phyloP scores from a whole-genome alignment of 352 stramenopile genomes.

The Phytophthora citrophthora region DNA sequence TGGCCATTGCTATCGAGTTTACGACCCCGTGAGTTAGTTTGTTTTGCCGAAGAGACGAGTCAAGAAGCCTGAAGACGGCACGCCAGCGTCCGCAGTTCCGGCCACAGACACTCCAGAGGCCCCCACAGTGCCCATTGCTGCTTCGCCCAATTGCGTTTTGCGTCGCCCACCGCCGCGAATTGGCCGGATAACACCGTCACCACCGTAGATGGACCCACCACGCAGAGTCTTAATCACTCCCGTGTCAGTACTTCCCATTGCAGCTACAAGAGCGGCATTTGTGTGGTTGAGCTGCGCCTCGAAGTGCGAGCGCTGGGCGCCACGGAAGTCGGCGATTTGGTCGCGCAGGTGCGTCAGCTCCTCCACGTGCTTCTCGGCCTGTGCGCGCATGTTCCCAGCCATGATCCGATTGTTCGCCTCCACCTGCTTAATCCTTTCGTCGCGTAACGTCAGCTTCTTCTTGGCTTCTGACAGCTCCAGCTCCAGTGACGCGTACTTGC shows the following conservation, averaged over 20 bases:
- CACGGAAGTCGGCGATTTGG: slow-evolving; percentile 85
- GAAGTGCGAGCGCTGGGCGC: slow-evolving; percentile 79
- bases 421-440: slow-evolving; percentile 92
- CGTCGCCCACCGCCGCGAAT: slow-evolving; percentile 75
- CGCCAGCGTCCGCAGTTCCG: slow-evolving; percentile 8
- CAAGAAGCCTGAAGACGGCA: slow-evolving; percentile 50
- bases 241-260: slow-evolving; percentile 31
- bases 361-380: slow-evolving; percentile 89
- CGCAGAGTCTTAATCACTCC: slow-evolving; percentile 72
- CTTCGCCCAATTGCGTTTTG: slow-evolving; percentile 51
- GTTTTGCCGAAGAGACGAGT: slow-evolving; percentile 64
- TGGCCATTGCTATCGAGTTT: too few relatives aligned
- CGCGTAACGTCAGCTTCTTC: slow-evolving; percentile 89
- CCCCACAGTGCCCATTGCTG: slow-evolving; percentile 16
- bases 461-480: slow-evolving; percentile 87
- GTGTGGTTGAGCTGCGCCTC: slow-evolving; percentile 69
- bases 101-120: slow-evolving; percentile 8
- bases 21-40: slow-evolving; percentile 20
- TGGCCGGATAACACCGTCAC: slow-evolving; percentile 70
- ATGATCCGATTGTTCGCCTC: slow-evolving; percentile 89
- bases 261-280: slow-evolving; percentile 34
- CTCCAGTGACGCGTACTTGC: slow-evolving; percentile 92
- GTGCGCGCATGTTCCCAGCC: slow-evolving; percentile 87
- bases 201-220: slow-evolving; percentile 68
- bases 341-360: slow-evolving; percentile 87